Base-by-base conservation (phyloP, 2,329 filamentous ascomycete species). In the Claviceps sp. region DNA sequence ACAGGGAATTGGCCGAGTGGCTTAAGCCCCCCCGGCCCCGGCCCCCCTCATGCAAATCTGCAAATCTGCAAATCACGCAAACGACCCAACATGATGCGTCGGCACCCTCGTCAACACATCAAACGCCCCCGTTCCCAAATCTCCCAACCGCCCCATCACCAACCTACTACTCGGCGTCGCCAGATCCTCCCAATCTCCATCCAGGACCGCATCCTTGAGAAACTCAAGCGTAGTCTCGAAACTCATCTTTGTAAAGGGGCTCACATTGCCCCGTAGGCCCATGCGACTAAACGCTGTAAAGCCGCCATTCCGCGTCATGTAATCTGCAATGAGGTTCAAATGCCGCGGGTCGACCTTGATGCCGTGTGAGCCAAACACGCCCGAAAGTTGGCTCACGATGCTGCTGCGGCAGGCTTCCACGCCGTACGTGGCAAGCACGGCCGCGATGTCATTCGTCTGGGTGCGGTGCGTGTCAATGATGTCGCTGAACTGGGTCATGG, bases 181-280 rank as follows among this genome's bases (percentile, higher is more conserved):
- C 55, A 98, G 72, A 61, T 93, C 86, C 67, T 98, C 93, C 76
- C 82, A 88, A 67, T 97, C 93, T 48, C 87, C 84, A 62, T 95
- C 89, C 53, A 94, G 73, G 26, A 96, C 85, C 1, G 93, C 90
- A 64, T 97, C 93, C 67, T 87, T 90, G 62, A 98, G 75, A 74
- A 96, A 96, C 1, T 86, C 84, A 41, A 97, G 79, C 2, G 93
- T 98, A 4, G 93, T 98, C 77, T 98, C 93, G 71, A 97, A 98
- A 67, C 88, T 95, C 91, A 97, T 97, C 77, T 97, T 97, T 70
- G 93, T 91, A 60, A 98, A 91, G 0, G 93, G 89, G 58, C 84
- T 90, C 30, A 91, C 84, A 62, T 88, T 90, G 57, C 87, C 83
- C 63, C 82, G 83, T 55, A 98, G 74, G 1, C 91, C 93, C 64